Percentiles rank a stretch among this genome's conserved stretches.
Evolutionary conservation across 306 rosid species (phyloP).

Genomic region (Sindora glabra): DNA sequence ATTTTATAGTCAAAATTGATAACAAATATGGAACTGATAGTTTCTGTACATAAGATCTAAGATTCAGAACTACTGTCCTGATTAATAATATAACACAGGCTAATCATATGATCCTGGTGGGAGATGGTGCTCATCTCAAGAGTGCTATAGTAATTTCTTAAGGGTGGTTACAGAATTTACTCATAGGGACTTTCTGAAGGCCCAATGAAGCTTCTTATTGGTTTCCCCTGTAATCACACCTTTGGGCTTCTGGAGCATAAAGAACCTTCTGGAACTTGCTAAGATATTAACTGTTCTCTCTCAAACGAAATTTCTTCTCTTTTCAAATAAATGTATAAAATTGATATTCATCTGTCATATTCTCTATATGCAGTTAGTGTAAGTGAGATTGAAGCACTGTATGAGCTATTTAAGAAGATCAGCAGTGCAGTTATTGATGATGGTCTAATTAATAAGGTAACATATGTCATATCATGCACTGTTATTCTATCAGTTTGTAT

Average conservation of each 20-base stretch:
- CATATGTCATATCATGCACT: neutral
- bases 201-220: neutral
- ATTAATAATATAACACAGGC: neutral
- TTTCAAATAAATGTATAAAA: neutral
- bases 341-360: neutral
- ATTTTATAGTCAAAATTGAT: neutral
- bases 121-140: neutral
- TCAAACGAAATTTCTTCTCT: constrained; percentile 14
- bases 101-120: neutral
- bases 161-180: neutral
- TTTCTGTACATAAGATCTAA: neutral
- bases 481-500: neutral
- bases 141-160: neutral
- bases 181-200: neutral
- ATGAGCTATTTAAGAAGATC: constrained; percentile 75
- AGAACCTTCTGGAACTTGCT: neutral
- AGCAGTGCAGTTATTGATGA: constrained; percentile 65
- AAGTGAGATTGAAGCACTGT: constrained; percentile 80
- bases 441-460: constrained; percentile 73
- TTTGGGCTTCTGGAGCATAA: neutral
- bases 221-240: neutral
- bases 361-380: constrained; percentile 62
- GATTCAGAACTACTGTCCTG: neutral
- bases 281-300: neutral
- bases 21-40: neutral